A percentile compares a stretch with the other conserved stretches of the same genome.
Conservation (phyloP, 2,329 filamentous ascomycete genomes). For the Colletotrichum melonis region DNA sequence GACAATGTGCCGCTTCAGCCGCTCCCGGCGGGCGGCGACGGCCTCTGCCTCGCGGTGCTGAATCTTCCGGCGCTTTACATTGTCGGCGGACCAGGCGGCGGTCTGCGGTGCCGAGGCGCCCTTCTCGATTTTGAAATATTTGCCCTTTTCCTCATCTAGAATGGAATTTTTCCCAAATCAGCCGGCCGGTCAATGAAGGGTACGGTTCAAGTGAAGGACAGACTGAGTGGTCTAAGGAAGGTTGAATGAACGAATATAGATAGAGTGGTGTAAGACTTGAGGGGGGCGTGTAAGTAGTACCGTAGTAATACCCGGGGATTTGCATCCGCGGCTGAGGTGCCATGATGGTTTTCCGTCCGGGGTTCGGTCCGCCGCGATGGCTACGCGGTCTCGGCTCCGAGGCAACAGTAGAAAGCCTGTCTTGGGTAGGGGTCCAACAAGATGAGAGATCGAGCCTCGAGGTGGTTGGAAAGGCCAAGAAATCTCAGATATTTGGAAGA, state of each 20-base stretch:
- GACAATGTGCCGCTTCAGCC: slow-evolving; percentile 51
- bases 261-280: background rate
- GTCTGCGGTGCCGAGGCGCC: slow-evolving; percentile 62
- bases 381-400: background rate
- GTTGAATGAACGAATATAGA: background rate
- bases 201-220: background rate
- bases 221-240: background rate
- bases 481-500: background rate
- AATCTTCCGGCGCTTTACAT: slow-evolving; percentile 66
- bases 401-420: background rate
- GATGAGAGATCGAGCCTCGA: background rate
- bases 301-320: slow-evolving; percentile 68
- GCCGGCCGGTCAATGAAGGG: background rate
- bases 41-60: slow-evolving; percentile 52
- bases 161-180: background rate
- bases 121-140: slow-evolving; percentile 76
- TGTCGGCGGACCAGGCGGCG: slow-evolving; percentile 66
- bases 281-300: slow-evolving; percentile 39
- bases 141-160: slow-evolving; percentile 67
- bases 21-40: slow-evolving; percentile 41
- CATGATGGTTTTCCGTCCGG: slow-evolving; percentile 13
- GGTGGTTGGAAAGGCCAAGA: background rate
- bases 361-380: background rate
- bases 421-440: background rate
- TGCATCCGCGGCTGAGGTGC: slow-evolving; percentile 38